Evolutionary conservation across 371 early-diverging fungal genomes (phyloP).

Genomic region (Synchytrium microbalum): DNA sequence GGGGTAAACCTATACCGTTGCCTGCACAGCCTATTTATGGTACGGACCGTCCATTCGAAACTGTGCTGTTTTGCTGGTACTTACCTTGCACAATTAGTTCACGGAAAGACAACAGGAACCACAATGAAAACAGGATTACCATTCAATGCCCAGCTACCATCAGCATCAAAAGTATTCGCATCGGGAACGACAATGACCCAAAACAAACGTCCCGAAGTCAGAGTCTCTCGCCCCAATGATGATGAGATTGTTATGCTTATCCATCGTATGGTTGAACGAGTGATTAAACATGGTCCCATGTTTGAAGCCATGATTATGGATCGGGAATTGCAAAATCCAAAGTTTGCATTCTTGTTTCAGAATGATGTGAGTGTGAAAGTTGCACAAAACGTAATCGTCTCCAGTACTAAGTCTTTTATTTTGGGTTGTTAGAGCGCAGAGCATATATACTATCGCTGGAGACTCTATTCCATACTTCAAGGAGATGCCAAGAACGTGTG

Average conservation of each 20-base stretch:
- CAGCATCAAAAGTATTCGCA: conserved; percentile 17
- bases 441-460: conserved; percentile 90
- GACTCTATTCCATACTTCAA: conserved; percentile 77
- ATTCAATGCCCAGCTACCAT: conserved; percentile 56
- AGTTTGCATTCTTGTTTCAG: conserved; percentile 65
- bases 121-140: conserved; percentile 47
- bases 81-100: not conserved
- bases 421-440: conserved; percentile 50
- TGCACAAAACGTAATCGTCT: not conserved
- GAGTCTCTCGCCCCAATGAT: conserved; percentile 59
- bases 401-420: not conserved
- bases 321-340: conserved; percentile 53
- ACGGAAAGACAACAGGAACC: conserved; percentile 23
- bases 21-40: conserved; percentile 75
- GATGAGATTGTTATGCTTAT: conserved; percentile 52
- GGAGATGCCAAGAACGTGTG: conserved; percentile 70
- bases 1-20: conserved; percentile 83
- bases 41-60: conserved; percentile 20
- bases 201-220: conserved; percentile 27
- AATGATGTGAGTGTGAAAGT: conserved; percentile 45
- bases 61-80: not conserved
- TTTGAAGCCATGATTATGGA: conserved; percentile 73
- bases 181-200: conserved; percentile 26
- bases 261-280: conserved; percentile 81
- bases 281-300: conserved; percentile 58